Percentiles rank a stretch among this genome's conserved stretches.
Evolutionary conservation across 1,284 basidiomycete genomes (phyloP).

Genomic region (Sporisorium exsertum): DNA sequence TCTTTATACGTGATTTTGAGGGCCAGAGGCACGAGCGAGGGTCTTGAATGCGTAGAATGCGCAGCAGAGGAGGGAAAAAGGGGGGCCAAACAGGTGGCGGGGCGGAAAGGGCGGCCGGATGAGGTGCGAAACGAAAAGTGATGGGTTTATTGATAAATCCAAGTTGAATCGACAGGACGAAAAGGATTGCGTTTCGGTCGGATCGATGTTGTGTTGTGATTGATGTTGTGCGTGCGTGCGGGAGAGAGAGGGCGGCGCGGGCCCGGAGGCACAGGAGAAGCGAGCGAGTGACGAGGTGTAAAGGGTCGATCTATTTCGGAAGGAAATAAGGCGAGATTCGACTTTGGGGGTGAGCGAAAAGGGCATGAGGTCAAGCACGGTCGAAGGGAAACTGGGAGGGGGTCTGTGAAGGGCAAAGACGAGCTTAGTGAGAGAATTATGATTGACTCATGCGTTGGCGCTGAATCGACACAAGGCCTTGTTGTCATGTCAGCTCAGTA

Average conservation of each 20-base stretch:
- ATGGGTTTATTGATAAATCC: conserved; percentile 16
- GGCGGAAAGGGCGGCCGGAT: conserved; percentile 4
- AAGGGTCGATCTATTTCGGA: conserved; percentile 29
- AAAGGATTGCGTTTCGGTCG: conserved; percentile 23
- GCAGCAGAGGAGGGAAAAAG: background rate
- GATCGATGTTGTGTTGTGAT: conserved; percentile 45
- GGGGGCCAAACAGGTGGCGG: conserved; percentile 12
- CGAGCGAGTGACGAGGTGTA: background rate
- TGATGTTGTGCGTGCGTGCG: conserved; percentile 7
- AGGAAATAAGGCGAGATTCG: conserved; percentile 22
- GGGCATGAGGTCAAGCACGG: background rate
- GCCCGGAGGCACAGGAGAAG: background rate
- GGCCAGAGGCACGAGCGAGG: conserved; percentile 11
- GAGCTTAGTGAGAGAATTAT: background rate
- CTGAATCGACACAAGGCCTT: background rate
- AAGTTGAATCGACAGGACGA: conserved; percentile 10
- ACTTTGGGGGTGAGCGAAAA: conserved; percentile 7
- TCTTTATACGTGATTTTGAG: conserved; percentile 45
- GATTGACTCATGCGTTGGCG: conserved; percentile 4
- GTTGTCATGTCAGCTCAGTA: background rate
- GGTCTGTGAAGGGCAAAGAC: conserved; percentile 2
- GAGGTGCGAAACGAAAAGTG: conserved; percentile 18
- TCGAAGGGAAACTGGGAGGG: conserved; percentile 1
- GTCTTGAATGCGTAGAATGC: conserved; percentile 16
- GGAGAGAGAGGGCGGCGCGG: background rate